Evolutionary conservation across 1,284 basidiomycete species (phyloP).

Genomic region (Spongiforma sp.): DNA sequence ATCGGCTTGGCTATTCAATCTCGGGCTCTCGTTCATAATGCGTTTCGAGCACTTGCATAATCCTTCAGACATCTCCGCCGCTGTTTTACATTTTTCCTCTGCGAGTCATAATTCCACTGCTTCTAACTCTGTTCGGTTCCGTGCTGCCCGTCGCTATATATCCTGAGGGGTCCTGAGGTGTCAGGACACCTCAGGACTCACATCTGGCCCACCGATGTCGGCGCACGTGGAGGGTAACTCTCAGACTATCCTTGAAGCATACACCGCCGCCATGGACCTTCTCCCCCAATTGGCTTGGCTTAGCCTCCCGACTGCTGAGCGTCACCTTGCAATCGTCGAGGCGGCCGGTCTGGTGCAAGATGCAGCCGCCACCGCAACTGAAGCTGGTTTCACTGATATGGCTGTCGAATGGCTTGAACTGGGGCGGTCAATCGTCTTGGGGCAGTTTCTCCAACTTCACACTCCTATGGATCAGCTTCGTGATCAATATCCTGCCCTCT

Average conservation of each 20-base stretch:
- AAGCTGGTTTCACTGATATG: background rate
- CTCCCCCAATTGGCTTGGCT: conserved; percentile 11
- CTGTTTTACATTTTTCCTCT: too few relatives aligned
- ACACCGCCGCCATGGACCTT: conserved; percentile 1
- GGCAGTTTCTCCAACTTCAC: background rate
- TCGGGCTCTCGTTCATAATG: too few relatives aligned
- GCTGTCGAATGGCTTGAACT: conserved; percentile 14
- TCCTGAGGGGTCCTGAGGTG: too few relatives aligned
- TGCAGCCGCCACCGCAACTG: background rate
- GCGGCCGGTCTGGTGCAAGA: background rate
- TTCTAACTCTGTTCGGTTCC: too few relatives aligned
- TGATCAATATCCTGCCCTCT: background rate
- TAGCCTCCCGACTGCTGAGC: conserved; percentile 5
- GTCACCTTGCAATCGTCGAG: background rate
- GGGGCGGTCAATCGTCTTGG: conserved; percentile 14
- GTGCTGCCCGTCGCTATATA: background rate
- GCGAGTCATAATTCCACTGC: too few relatives aligned
- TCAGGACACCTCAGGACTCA: too few relatives aligned
- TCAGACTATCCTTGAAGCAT: background rate
- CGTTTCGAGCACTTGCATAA: too few relatives aligned
- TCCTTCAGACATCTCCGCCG: background rate
- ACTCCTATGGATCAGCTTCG: background rate
- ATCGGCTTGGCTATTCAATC: too few relatives aligned
- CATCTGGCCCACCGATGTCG: too few relatives aligned
- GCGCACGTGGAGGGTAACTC: background rate